A percentile compares a stretch with the other conserved stretches of the same genome.
Conservation (phyloP, 306 rosid species). For the Rosa multiflora region DNA sequence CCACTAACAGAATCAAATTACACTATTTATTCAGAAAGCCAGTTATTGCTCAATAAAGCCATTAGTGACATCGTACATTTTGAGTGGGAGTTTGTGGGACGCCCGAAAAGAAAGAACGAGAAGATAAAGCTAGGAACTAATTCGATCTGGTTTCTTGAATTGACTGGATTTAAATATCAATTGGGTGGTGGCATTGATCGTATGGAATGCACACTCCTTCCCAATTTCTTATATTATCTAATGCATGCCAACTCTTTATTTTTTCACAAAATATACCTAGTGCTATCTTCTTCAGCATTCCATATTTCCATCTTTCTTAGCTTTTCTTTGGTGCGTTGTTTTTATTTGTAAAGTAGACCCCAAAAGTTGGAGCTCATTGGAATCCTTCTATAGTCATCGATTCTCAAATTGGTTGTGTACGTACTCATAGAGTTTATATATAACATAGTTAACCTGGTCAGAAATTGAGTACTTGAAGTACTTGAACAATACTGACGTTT, state of each 20-base stretch:
- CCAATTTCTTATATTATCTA: conserved; percentile 49
- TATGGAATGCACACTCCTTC: conserved; percentile 72
- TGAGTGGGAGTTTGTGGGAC: conserved; percentile 7
- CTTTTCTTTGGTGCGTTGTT: neutral
- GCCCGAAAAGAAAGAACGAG: conserved; percentile 11
- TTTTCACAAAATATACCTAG: conserved; percentile 7
- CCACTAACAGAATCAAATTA: neutral
- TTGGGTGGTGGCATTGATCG: conserved; percentile 51
- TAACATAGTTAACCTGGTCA: neutral
- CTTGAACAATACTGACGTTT: neutral
- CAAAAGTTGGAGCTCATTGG: neutral
- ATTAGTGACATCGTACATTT: neutral
- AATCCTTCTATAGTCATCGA: neutral
- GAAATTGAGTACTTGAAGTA: neutral
- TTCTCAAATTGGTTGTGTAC: neutral
- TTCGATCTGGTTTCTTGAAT: neutral
- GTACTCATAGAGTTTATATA: neutral
- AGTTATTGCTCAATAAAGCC: neutral
- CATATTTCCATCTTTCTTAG: conserved; percentile 23
- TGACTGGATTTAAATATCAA: conserved; percentile 30
- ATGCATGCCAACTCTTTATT: conserved; percentile 33
- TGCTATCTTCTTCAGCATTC: conserved; percentile 81
- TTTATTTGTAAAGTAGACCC: neutral
- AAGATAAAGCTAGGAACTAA: conserved; percentile 4
- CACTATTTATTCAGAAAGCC: neutral